Conservation (phyloP, 2,329 filamentous ascomycete genomes). For the Colletotrichum lupini region DNA sequence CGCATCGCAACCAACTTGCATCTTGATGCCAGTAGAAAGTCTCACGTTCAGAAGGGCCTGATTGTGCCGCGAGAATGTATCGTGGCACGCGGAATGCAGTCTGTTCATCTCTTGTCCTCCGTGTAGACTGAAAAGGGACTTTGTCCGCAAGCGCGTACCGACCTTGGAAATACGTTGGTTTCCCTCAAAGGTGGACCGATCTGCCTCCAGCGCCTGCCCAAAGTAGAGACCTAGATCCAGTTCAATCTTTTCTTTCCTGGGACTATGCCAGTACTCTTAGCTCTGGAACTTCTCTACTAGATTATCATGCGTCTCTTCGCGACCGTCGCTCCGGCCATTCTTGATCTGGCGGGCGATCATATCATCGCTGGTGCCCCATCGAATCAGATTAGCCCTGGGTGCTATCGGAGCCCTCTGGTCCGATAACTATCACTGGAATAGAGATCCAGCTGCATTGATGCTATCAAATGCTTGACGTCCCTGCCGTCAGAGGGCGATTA, state of each 20-base stretch:
- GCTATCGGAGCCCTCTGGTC: background rate
- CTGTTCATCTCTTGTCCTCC: background rate
- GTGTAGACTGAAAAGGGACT: too few species aligned
- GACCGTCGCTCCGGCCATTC: background rate
- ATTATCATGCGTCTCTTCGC: background rate
- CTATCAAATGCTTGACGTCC: constrained; percentile 27
- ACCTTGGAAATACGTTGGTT: background rate
- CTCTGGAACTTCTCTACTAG: background rate
- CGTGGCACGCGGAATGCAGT: background rate
- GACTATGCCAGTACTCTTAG: background rate
- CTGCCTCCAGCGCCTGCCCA: background rate
- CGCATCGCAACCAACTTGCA: background rate
- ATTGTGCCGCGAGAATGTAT: background rate
- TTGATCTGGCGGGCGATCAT: background rate
- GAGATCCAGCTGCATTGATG: constrained; percentile 19
- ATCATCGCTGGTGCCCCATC: background rate
- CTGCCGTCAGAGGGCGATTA: constrained; percentile 8
- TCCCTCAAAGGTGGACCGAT: background rate
- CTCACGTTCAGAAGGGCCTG: background rate
- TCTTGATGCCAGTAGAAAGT: background rate
- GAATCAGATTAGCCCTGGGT: background rate
- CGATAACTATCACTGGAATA: constrained; percentile 13
- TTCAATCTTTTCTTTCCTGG: background rate
- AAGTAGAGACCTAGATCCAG: background rate
- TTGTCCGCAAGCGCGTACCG: too few species aligned